phyloP scores from a whole-genome alignment of 306 rosid genomes.

The Hippophae gyantsensis region DNA sequence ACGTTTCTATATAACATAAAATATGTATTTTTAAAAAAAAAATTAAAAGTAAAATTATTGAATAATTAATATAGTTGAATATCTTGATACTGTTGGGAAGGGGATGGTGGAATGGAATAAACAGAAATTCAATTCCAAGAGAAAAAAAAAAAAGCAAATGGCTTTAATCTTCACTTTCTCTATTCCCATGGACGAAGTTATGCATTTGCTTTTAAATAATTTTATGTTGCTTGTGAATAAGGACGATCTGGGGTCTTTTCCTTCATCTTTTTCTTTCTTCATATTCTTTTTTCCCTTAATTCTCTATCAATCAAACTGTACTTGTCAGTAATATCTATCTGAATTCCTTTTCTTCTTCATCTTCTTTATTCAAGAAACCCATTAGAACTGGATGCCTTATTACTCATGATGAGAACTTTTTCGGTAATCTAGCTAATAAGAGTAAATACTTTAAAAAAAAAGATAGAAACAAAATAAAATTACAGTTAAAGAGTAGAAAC shows the following conservation, averaged over 20 bases:
- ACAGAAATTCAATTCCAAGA: constrained; percentile 8
- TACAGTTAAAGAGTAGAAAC: too few species aligned
- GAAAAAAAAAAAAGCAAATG: constrained; percentile 24
- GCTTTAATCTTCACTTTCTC: constrained; percentile 76
- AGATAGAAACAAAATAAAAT: too few species aligned
- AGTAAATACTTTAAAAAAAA: too few species aligned
- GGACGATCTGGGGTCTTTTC: constrained; percentile 54
- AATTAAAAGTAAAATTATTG: too few species aligned
- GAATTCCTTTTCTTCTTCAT: constrained; percentile 43
- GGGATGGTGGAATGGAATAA: neutral
- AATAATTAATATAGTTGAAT: too few species aligned
- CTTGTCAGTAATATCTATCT: constrained; percentile 38
- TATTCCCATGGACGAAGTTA: constrained; percentile 87
- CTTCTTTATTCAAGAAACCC: constrained; percentile 23
- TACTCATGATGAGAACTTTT: neutral
- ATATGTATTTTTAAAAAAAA: too few species aligned
- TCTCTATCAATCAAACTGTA: constrained; percentile 23
- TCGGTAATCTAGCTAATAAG: too few species aligned
- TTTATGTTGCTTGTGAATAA: constrained; percentile 45
- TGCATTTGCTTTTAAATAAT: constrained; percentile 57
- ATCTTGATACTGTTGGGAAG: too few species aligned
- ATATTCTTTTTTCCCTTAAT: constrained; percentile 6
- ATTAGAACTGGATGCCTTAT: constrained; percentile 5
- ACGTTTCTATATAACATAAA: too few species aligned
- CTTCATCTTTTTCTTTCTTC: constrained; percentile 26